These are phyloP conservation scores for Nevesoporus exiguus DNA, from an alignment of 768 basidiomycete genomes.

Conservation along the genomic window DNA sequence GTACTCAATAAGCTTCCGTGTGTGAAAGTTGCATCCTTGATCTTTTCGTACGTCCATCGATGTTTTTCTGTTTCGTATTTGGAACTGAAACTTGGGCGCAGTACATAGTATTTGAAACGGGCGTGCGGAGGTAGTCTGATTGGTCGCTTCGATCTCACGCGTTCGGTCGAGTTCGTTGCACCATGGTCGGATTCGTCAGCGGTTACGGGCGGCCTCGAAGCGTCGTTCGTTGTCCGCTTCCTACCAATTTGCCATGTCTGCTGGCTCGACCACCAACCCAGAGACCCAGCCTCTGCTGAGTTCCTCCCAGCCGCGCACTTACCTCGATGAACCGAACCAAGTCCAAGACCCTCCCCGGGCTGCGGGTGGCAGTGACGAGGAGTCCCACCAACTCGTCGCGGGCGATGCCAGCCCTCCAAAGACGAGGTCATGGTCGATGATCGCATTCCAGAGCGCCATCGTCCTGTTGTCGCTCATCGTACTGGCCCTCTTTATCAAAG, in stretches of 20 bases:
- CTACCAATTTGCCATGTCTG: conserved; percentile 19
- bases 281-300: conserved; percentile 26
- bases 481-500: conserved; percentile 59
- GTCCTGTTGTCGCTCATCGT: conserved; percentile 36
- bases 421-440: conserved; percentile 9
- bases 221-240: not conserved
- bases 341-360: not conserved
- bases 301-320: conserved; percentile 13
- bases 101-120: no score
- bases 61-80: no score
- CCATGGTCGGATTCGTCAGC: conserved; percentile 4
- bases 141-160: no score
- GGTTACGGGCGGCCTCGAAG: not conserved
- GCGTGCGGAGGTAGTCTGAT: no score
- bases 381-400: not conserved
- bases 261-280: conserved; percentile 3
- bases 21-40: no score
- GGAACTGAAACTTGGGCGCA: no score
- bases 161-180: no score
- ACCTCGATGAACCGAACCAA: conserved; percentile 11
- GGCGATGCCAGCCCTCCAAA: conserved; percentile 4
- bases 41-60: no score
- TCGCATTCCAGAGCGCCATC: conserved; percentile 33
- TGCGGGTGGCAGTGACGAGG: conserved; percentile 18
- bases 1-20: no score